phyloP scores from a whole-genome alignment of 768 basidiomycete genomes.

The Suillus tomentosus region DNA sequence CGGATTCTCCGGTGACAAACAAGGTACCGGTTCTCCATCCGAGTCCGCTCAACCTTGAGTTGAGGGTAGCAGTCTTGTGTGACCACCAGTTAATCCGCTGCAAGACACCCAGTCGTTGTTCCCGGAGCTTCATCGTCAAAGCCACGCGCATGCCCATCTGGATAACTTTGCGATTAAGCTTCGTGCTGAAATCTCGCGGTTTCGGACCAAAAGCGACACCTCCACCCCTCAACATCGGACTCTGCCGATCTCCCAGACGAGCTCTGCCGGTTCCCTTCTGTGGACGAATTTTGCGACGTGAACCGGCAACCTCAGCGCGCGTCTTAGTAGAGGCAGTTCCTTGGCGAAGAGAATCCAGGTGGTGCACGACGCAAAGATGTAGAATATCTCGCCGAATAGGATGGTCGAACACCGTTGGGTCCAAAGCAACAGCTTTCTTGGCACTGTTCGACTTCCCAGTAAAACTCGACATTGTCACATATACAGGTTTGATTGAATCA shows the following conservation, averaged over 20 bases:
- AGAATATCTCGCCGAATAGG: constrained; percentile 91
- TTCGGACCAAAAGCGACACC: constrained; percentile 92
- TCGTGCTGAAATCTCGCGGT: constrained; percentile 89
- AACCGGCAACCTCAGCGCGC: constrained; percentile 86
- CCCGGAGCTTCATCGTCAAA: constrained; percentile 78
- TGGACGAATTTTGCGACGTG: constrained; percentile 82
- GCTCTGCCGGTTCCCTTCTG: constrained; percentile 94
- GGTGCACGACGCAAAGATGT: constrained; percentile 87
- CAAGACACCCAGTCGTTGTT: constrained; percentile 75
- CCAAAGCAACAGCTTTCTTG: constrained; percentile 59
- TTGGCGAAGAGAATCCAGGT: constrained; percentile 87
- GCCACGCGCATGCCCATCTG: constrained; percentile 93
- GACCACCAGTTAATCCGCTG: constrained; percentile 69
- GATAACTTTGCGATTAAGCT: constrained; percentile 90
- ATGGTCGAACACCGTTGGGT: constrained; percentile 84
- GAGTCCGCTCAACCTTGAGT: constrained; percentile 59
- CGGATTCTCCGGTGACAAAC: constrained; percentile 68
- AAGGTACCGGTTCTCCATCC: constrained; percentile 70
- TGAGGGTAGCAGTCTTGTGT: constrained; percentile 70
- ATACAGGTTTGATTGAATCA: constrained; percentile 50
- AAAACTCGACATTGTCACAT: constrained; percentile 62
- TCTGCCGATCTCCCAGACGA: constrained; percentile 86
- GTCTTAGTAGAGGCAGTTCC: constrained; percentile 92
- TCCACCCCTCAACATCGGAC: constrained; percentile 87
- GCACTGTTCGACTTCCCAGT: constrained; percentile 43